Evolutionary conservation across 2,329 filamentous ascomycete genomes (phyloP), one percentile per base, ranked within the genome.

Genomic region (Fusarium praegraminearum): DNA sequence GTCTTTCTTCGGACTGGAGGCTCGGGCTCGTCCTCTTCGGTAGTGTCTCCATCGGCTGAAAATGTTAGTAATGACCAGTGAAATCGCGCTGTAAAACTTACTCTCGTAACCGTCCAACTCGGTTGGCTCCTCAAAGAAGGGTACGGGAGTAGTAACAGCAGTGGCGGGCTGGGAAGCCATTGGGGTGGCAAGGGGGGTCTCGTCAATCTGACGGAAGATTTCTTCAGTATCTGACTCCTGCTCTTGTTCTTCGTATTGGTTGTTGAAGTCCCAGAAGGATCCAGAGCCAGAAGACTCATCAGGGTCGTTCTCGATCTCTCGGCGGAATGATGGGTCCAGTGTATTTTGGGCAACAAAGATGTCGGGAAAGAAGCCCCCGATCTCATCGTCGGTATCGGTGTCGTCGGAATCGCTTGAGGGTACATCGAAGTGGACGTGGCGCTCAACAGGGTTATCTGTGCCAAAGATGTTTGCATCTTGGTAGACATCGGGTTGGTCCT

Each of bases 261-360:
- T 83, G 58, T 83, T 81, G 68, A 86, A 87, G 74, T 91, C 89
- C 89, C 89, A 91, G 73, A 87, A 90, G 2, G 87, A 89, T 41
- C 83, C 83, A 24, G 85, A 87, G 62, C 84, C 84, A 7, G 84
- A 89, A 1, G 84, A 86, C 64, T 88, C 86, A 52, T 87, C 83
- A n/a, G 82, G 81, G 68, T 93, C 89, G 67, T 87, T 85, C 76
- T 94, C 91, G 69, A 94, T 91, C 80, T 93, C 89, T 43, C 88
- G 87, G 68, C 91, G 90, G 75, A 95, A 89, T 53, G 86, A 85
- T 8, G 91, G 90, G 72, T 93, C 91, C 7, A 95, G 83, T 18
- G 87, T 85, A 75, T 89, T 91, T 78, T 94, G 91, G 51, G 91
- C 89, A 59, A 94, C 84, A 78, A 95, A 95, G 62, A 95, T 89